These are phyloP conservation scores for Cryphonectria radicalis DNA, from an alignment of 2,329 filamentous ascomycete genomes.

Conservation along the genomic window DNA sequence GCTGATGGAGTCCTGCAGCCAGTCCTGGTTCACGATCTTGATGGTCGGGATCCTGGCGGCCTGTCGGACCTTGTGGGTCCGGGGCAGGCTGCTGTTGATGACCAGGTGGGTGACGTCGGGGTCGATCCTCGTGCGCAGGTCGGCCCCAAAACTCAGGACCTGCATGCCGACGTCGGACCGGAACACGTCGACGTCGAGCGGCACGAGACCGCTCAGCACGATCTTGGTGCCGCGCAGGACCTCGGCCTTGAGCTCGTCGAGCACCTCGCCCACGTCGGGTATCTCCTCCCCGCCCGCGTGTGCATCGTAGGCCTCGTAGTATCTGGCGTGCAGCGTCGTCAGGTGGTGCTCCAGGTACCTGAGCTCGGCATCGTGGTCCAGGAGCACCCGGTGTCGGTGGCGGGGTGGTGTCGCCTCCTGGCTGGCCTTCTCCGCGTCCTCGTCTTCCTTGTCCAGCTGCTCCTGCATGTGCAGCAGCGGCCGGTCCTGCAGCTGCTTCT, in stretches of 20 bases:
- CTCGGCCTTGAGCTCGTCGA: conserved; percentile 77
- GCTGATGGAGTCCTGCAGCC: conserved; percentile 83
- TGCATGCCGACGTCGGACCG: conserved; percentile 87
- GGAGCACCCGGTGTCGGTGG: conserved; percentile 74
- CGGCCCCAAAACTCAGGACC: conserved; percentile 82
- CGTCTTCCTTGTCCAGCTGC: conserved; percentile 83
- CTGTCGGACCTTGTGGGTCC: conserved; percentile 89
- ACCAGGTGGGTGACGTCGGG: conserved; percentile 75
- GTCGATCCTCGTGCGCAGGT: conserved; percentile 60
- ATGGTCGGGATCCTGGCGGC: conserved; percentile 79
- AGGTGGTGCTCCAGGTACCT: conserved; percentile 76
- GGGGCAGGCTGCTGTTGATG: conserved; percentile 69
- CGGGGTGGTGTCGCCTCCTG: conserved; percentile 44
- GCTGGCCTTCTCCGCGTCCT: conserved; percentile 57
- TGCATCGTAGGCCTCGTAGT: conserved; percentile 82
- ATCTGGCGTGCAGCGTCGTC: conserved; percentile 73
- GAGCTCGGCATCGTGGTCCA: conserved; percentile 87
- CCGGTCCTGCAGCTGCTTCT: conserved; percentile 86
- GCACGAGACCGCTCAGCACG: conserved; percentile 89
- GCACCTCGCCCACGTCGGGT: conserved; percentile 84
- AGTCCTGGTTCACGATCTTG: conserved; percentile 89
- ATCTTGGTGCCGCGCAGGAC: conserved; percentile 78
- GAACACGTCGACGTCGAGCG: conserved; percentile 77
- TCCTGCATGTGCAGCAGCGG: conserved; percentile 93
- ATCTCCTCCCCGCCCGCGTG: conserved; percentile 60